phyloP scores from a whole-genome alignment of 2,329 filamentous ascomycete genomes.

The Botrytis tulipae region DNA sequence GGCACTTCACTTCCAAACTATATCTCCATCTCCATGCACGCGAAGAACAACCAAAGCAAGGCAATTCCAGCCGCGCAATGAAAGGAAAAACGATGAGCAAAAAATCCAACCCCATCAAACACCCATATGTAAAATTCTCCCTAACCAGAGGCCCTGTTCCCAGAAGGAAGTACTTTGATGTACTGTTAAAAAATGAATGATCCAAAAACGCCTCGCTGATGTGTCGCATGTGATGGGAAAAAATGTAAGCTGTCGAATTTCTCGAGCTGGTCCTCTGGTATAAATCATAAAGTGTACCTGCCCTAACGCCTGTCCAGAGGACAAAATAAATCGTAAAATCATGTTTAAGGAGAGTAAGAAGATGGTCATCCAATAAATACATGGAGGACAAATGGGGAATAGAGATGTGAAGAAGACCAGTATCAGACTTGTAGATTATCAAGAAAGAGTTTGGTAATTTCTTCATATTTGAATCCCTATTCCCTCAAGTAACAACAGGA shows the following conservation, averaged over 20 bases:
- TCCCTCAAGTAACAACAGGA: not conserved
- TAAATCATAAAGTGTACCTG: constrained; percentile 15
- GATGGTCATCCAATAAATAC: not conserved
- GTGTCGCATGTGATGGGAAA: constrained; percentile 21
- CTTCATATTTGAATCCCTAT: not conserved
- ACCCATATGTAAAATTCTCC: constrained; percentile 19
- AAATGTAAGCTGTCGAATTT: constrained; percentile 15
- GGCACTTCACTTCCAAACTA: not conserved
- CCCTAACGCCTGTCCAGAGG: constrained; percentile 17
- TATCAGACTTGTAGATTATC: not conserved
- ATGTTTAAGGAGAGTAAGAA: constrained; percentile 16
- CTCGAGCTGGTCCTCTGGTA: constrained; percentile 21
- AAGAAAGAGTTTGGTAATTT: not conserved
- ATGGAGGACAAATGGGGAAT: not conserved
- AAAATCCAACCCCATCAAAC: not conserved
- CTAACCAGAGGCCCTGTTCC: constrained; percentile 22
- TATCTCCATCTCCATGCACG: not conserved
- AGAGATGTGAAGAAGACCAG: not conserved
- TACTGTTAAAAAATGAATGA: constrained; percentile 12
- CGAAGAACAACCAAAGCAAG: not conserved
- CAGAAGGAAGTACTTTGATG: constrained; percentile 16
- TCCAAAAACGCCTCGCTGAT: constrained; percentile 23
- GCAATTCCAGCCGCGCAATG: not conserved
- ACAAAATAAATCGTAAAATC: constrained; percentile 14
- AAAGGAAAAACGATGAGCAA: not conserved